Evolutionary conservation across 768 basidiomycete species (phyloP).

Genomic region (Wakefieldia striispora): DNA sequence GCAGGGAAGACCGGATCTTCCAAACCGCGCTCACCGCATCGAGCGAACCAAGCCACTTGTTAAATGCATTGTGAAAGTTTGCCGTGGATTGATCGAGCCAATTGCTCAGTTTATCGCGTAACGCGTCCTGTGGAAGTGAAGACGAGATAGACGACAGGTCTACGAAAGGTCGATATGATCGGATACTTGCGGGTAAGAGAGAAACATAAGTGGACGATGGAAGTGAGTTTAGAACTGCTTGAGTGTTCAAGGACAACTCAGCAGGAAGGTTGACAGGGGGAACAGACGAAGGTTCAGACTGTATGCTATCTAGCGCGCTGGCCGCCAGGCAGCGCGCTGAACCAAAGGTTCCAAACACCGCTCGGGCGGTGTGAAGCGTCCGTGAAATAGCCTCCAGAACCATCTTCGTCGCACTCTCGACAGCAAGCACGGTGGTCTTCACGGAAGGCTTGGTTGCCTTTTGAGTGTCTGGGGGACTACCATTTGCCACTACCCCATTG

Average conservation of each 20-base stretch:
- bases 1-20: slow-evolving; percentile 56
- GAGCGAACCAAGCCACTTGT: slow-evolving; percentile 59
- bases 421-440: slow-evolving; percentile 44
- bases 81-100: slow-evolving; percentile 64
- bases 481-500: slow-evolving; percentile 40
- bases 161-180: slow-evolving; percentile 83
- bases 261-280: slow-evolving; percentile 37
- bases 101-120: slow-evolving; percentile 47
- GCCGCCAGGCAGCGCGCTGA: slow-evolving; percentile 48
- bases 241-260: slow-evolving; percentile 64
- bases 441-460: slow-evolving; percentile 11
- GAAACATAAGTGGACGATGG: slow-evolving; percentile 84
- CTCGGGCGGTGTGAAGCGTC: slow-evolving; percentile 57
- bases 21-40: slow-evolving; percentile 67
- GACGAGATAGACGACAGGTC: slow-evolving; percentile 62
- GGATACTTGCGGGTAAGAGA: slow-evolving; percentile 68
- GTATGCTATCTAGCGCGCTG: slow-evolving; percentile 59
- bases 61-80: slow-evolving; percentile 43
- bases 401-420: slow-evolving; percentile 51
- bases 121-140: slow-evolving; percentile 41
- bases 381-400: slow-evolving; percentile 54
- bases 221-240: slow-evolving; percentile 61
- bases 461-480: slow-evolving; percentile 27
- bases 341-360: slow-evolving; percentile 48
- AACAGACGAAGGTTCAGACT: slow-evolving; percentile 42